phyloP scores from a whole-genome alignment of 805 yeast genomes.

The Zygosaccharomyces bailii region DNA sequence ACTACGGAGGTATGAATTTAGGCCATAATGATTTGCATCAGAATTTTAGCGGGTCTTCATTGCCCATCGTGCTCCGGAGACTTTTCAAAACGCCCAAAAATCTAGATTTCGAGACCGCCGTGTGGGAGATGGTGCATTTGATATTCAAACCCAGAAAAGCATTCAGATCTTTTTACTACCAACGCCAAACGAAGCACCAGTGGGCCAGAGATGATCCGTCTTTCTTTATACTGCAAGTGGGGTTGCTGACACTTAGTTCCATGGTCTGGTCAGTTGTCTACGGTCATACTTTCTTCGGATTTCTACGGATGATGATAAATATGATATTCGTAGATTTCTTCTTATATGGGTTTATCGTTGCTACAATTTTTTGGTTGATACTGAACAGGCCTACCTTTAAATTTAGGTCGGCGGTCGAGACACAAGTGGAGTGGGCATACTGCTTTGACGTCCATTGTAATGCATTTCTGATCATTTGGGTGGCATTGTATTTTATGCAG shows the following conservation, averaged over 20 bases:
- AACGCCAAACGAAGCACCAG: constrained; percentile 69
- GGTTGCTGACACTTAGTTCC: constrained; percentile 67
- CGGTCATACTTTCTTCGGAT: constrained; percentile 57
- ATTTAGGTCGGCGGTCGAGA: constrained; percentile 31
- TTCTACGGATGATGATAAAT: constrained; percentile 64
- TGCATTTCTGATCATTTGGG: constrained; percentile 79
- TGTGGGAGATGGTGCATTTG: constrained; percentile 82
- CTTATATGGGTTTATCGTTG: constrained; percentile 59
- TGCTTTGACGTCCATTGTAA: constrained; percentile 94
- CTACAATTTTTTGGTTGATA: constrained; percentile 71
- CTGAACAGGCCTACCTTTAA: constrained; percentile 61
- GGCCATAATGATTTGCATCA: constrained; percentile 11
- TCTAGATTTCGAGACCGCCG: constrained; percentile 86
- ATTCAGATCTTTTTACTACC: constrained; percentile 76
- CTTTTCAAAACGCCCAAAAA: constrained; percentile 66
- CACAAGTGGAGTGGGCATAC: constrained; percentile 75
- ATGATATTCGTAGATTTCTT: constrained; percentile 86
- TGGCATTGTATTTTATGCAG: constrained; percentile 67
- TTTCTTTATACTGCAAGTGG: constrained; percentile 69
- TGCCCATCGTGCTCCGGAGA: constrained; percentile 41
- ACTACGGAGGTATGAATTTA: neutral
- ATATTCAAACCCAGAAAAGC: constrained; percentile 76
- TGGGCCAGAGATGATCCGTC: constrained; percentile 95
- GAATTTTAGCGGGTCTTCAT: constrained; percentile 9
- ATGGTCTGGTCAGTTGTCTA: constrained; percentile 89